Evolutionary conservation across 805 yeast species (phyloP), one percentile per base, ranked within the genome.

Genomic region (Candida insectorum): DNA sequence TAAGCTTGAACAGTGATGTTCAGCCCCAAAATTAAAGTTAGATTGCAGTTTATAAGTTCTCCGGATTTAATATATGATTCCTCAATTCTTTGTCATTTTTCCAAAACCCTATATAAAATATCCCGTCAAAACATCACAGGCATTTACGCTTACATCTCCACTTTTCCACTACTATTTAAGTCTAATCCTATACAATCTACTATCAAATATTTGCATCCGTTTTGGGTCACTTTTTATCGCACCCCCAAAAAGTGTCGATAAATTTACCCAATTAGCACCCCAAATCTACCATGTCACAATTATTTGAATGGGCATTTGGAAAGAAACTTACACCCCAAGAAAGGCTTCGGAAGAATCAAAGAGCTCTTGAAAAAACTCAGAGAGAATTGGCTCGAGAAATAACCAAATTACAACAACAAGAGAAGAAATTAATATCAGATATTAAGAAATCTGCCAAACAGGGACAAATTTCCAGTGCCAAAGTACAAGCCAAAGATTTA

Each of bases 271-370:
- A n/a, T n/a, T n/a, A n/a, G n/a, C n/a, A n/a, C n/a, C n/a, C n/a
- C n/a, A n/a, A n/a, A n/a, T n/a, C n/a, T n/a, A n/a, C n/a, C n/a
- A 56, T 56, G 62, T 45, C 60, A 16, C 61, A 46, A 33, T 28
- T 63, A 27, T 75, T 93, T 45, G 95, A 89, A 52, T 93, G 97
- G 97, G 87, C 85, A 17, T 93, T 93, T 63, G 98, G 98, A 7
- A 85, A 87, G 71, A 77, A 82, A 54, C 65, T 84, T 43, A 87
- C 97, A 30, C 97, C 98, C 8, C 97, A 89, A 56, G 98, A 93
- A 62, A 75, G 88, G 57, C 75, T 93, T 55, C 79, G 97, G 43
- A 91, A 79, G 79, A 94, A 93, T 61, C 98, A 94, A 66, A 68
- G 99, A 36, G 94, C 96, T 5, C 68, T 93, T 17, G 98, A 93